Evolutionary conservation across 2,329 filamentous ascomycete species (phyloP).

Genomic region (Graphium sp.): DNA sequence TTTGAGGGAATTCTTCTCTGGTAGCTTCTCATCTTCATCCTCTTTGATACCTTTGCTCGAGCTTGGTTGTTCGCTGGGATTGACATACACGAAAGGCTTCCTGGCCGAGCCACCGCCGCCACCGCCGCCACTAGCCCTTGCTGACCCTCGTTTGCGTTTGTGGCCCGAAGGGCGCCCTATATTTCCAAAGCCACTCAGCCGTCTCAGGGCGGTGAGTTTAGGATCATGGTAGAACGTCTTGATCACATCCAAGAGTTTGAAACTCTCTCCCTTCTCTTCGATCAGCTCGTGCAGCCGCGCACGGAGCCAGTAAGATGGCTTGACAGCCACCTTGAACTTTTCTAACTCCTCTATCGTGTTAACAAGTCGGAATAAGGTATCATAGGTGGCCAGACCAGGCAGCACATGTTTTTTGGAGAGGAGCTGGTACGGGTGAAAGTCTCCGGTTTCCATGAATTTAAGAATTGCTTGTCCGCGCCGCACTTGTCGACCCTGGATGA

Average conservation of each 20-base stretch:
- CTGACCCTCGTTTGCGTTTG: neutral
- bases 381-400: constrained; percentile 28
- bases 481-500: constrained; percentile 36
- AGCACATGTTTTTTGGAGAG: constrained; percentile 32
- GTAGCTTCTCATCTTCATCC: too few relatives aligned
- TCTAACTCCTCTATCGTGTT: constrained; percentile 34
- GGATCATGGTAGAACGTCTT: constrained; percentile 39
- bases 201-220: constrained; percentile 29
- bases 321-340: constrained; percentile 33
- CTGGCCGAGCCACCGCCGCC: too few relatives aligned
- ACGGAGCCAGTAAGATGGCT: constrained; percentile 37
- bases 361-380: constrained; percentile 37
- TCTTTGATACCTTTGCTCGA: constrained; percentile 10
- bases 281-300: constrained; percentile 36
- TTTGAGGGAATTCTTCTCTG: too few relatives aligned
- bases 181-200: constrained; percentile 36
- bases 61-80: too few relatives aligned
- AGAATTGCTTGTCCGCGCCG: constrained; percentile 36
- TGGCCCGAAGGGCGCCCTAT: constrained; percentile 36
- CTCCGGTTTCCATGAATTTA: constrained; percentile 29
- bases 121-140: neutral
- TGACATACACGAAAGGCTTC: too few relatives aligned
- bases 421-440: constrained; percentile 39
- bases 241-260: constrained; percentile 31
- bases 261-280: constrained; percentile 21